These are phyloP conservation scores for Cyamopsis tetragonoloba DNA, from an alignment of 306 rosid species.

Conservation along the genomic window DNA sequence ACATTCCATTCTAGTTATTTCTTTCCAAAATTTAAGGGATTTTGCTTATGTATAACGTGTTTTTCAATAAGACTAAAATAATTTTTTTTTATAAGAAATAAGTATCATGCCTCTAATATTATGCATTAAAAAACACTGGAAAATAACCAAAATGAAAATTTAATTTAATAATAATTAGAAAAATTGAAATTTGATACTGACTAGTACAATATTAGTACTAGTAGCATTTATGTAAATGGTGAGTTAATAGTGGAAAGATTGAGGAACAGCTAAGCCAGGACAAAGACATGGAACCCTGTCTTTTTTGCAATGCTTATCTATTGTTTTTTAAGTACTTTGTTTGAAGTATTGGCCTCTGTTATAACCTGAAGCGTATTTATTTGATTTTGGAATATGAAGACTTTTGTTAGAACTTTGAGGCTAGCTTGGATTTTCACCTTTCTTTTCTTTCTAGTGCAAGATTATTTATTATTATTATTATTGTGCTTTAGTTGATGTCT, in stretches of 20 bases:
- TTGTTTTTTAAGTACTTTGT: constrained; percentile 2
- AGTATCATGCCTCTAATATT: too few species aligned
- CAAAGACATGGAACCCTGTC: constrained; percentile 70
- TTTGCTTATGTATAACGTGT: too few species aligned
- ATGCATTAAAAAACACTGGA: too few species aligned
- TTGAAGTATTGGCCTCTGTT: constrained; percentile 11
- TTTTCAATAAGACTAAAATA: too few species aligned
- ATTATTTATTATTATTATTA: too few species aligned
- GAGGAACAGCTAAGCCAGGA: constrained; percentile 66
- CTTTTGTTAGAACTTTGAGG: constrained; percentile 7
- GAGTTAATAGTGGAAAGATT: constrained; percentile 44
- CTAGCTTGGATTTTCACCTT: constrained; percentile 30
- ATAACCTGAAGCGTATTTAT: constrained; percentile 22
- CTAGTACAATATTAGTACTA: background rate
- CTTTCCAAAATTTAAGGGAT: too few species aligned
- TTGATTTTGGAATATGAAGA: constrained; percentile 18
- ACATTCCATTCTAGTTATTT: too few species aligned
- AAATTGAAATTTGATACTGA: too few species aligned
- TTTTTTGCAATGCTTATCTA: constrained; percentile 36
- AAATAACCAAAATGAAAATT: too few species aligned
- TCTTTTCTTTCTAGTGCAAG: constrained; percentile 47
- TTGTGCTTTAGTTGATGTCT: constrained; percentile 42
- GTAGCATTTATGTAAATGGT: background rate
- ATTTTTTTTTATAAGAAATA: too few species aligned
- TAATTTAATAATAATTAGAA: too few species aligned